Conservation (phyloP, 306 rosid genomes). For the Luffa acutangula region DNA sequence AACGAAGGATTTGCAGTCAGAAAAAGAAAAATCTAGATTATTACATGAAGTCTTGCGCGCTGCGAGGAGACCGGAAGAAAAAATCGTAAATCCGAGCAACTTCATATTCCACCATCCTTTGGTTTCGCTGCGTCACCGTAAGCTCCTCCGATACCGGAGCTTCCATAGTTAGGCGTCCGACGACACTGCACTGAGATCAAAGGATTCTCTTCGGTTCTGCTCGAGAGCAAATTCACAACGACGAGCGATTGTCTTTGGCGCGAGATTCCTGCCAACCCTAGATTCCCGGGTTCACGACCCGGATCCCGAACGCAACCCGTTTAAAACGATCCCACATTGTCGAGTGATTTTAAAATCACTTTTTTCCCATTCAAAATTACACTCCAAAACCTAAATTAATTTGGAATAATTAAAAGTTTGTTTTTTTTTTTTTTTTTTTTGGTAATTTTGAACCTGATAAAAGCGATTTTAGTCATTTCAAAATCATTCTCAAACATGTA, state of each 20-base stretch:
- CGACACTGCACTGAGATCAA: not conserved
- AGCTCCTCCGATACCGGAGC: constrained; percentile 5
- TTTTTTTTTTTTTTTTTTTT: too few species aligned
- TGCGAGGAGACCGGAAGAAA: constrained; percentile 36
- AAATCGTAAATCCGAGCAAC: constrained; percentile 40
- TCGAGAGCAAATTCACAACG: not conserved
- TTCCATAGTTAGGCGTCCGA: constrained; percentile 16
- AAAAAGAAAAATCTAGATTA: not conserved
- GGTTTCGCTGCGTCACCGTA: constrained; percentile 57
- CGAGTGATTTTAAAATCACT: too few species aligned
- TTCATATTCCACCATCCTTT: constrained; percentile 44
- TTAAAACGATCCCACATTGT: too few species aligned
- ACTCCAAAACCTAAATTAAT: too few species aligned
- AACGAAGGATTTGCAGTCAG: not conserved
- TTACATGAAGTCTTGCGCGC: constrained; percentile 44
- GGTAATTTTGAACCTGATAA: too few species aligned
- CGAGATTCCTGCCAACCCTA: constrained; percentile 7
- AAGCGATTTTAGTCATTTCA: too few species aligned
- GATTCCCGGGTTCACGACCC: not conserved
- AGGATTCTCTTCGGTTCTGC: not conserved
- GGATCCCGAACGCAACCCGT: not conserved
- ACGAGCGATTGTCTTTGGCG: not conserved
- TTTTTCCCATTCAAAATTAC: too few species aligned
- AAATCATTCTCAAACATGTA: too few species aligned
- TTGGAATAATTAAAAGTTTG: too few species aligned